Percentiles rank a stretch among this genome's conserved stretches.
phyloP scores from a whole-genome alignment of 208 protist species.

The Acanthamoeba triangularis region DNA sequence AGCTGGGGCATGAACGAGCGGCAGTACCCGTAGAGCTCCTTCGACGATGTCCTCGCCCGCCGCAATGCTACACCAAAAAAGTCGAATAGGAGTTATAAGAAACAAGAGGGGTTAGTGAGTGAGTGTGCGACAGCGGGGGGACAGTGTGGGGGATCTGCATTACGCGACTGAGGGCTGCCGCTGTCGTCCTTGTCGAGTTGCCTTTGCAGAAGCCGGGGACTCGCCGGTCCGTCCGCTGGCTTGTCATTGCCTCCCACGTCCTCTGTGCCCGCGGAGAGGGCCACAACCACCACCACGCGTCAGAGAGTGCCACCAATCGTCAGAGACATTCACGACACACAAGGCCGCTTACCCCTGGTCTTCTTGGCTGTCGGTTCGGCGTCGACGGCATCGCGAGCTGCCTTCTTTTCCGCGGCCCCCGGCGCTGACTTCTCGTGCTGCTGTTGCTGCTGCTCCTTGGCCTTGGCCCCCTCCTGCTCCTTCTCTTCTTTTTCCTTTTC shows the following conservation, averaged over 20 bases:
- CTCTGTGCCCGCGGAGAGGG: neutral
- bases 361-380: neutral
- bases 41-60: conserved; percentile 27
- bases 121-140: neutral
- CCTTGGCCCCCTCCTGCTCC: neutral
- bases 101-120: neutral
- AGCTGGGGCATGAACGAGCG: conserved; percentile 31
- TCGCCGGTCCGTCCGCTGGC: neutral
- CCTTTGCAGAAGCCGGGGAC: neutral
- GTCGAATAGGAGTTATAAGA: neutral
- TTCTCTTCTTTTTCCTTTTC: neutral
- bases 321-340: neutral
- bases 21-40: conserved; percentile 54
- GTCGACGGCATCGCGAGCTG: neutral
- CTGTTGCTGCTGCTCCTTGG: neutral
- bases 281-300: neutral
- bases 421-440: neutral
- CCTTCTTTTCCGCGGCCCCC: neutral
- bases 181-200: neutral
- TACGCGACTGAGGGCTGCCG: neutral
- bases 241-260: neutral
- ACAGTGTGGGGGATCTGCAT: neutral
- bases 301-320: neutral
- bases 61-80: neutral
- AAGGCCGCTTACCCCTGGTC: neutral